A percentile compares a stretch with the other conserved stretches of the same genome.
Evolutionary conservation across 257 asterid genomes (phyloP).

Genomic region (Nicotiana sylvestris): DNA sequence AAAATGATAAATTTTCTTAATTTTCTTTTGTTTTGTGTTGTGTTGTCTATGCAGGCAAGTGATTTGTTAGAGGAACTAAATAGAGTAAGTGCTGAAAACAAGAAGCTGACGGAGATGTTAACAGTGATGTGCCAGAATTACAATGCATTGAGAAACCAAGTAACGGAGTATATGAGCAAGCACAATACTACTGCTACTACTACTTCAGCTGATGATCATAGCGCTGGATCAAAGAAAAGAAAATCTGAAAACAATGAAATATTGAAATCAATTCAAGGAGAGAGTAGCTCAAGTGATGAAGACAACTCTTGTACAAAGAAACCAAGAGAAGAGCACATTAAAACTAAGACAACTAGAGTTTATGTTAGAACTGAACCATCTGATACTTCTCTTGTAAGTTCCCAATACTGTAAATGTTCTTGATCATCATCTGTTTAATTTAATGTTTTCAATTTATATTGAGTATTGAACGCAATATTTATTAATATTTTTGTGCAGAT

Average conservation of each 20-base stretch:
- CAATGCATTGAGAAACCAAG: slow-evolving; percentile 46
- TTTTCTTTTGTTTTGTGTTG: background rate
- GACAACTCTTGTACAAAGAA: slow-evolving; percentile 52
- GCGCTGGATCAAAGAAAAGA: slow-evolving; percentile 48
- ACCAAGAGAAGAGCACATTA: slow-evolving; percentile 44
- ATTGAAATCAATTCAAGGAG: slow-evolving; percentile 18
- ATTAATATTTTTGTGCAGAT: slow-evolving; percentile 32
- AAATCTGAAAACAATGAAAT: slow-evolving; percentile 42
- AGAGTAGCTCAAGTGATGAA: slow-evolving; percentile 83
- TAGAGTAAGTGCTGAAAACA: slow-evolving; percentile 72
- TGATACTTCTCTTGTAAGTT: slow-evolving; percentile 86
- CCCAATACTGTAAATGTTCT: background rate
- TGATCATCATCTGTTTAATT: too few species aligned
- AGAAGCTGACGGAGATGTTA: slow-evolving; percentile 63
- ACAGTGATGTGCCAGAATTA: slow-evolving; percentile 76
- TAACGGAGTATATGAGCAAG: slow-evolving; percentile 49
- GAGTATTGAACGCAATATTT: too few species aligned
- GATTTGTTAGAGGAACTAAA: slow-evolving; percentile 74
- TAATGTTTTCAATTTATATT: too few species aligned
- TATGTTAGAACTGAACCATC: slow-evolving; percentile 60
- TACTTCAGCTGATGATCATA: background rate
- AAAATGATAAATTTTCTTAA: background rate
- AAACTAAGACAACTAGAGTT: slow-evolving; percentile 55
- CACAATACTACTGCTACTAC: slow-evolving; percentile 1
- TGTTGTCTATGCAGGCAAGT: slow-evolving; percentile 31